These are phyloP conservation scores for Fusarium nelsonii DNA, from an alignment of 2,329 filamentous ascomycete genomes.

Conservation along the genomic window DNA sequence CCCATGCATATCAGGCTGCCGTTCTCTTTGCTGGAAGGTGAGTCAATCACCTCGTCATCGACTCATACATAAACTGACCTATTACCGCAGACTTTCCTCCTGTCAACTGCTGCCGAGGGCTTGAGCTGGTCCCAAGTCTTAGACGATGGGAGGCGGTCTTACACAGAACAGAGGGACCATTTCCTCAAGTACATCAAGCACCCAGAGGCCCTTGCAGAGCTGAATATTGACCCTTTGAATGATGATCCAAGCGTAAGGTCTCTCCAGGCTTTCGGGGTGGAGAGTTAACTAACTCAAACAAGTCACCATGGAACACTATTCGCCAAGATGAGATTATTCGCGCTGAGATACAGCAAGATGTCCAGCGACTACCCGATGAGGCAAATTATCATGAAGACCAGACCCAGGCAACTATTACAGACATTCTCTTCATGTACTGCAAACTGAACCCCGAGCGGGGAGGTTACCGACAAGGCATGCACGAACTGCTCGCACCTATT, in stretches of 20 bases:
- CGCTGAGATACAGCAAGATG: constrained; percentile 93
- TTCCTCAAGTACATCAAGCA: constrained; percentile 87
- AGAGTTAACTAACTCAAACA: constrained; percentile 19
- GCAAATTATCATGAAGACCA: constrained; percentile 85
- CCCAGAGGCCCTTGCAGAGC: constrained; percentile 79
- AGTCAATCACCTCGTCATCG: constrained; percentile 4
- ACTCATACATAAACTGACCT: constrained; percentile 11
- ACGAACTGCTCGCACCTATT: constrained; percentile 91
- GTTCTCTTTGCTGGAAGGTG: constrained; percentile 95
- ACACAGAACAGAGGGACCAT: constrained; percentile 77
- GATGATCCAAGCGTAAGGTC: constrained; percentile 74
- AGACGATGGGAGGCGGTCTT: constrained; percentile 77
- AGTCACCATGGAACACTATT: constrained; percentile 93
- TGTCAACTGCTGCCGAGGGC: constrained; percentile 76
- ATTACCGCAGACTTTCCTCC: constrained; percentile 75
- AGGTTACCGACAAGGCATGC: constrained; percentile 98
- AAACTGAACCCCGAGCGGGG: constrained; percentile 89
- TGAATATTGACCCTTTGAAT: constrained; percentile 83
- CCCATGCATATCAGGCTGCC: constrained; percentile 77
- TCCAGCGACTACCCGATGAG: constrained; percentile 92
- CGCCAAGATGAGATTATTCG: constrained; percentile 86
- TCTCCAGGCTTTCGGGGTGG: background rate
- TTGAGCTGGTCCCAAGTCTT: constrained; percentile 77
- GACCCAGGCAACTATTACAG: constrained; percentile 84
- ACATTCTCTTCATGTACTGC: constrained; percentile 94